Percentiles rank a stretch among this genome's conserved stretches.
phyloP scores from a whole-genome alignment of 1,284 basidiomycete genomes.

The Microbotryum silenes-acaulis region DNA sequence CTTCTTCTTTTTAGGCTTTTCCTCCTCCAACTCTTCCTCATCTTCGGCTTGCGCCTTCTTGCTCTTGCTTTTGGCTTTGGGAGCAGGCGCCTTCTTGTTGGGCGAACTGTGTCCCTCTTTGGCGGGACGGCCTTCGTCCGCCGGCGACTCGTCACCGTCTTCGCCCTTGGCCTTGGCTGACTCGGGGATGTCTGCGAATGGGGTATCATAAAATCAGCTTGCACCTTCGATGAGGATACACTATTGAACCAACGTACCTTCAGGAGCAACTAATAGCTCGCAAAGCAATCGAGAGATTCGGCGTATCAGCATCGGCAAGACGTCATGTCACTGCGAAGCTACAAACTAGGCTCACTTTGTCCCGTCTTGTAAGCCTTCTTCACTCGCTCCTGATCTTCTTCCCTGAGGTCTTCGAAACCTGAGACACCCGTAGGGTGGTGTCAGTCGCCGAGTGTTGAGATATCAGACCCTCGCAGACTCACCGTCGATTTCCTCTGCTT shows the following conservation, averaged over 20 bases:
- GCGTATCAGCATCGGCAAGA: neutral
- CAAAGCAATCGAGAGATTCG: neutral
- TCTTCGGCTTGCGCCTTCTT: slow-evolving; percentile 2
- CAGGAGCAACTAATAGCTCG: neutral
- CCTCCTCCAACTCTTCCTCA: slow-evolving; percentile 5
- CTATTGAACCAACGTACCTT: slow-evolving; percentile 9
- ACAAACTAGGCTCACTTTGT: slow-evolving; percentile 10
- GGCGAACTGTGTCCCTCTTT: slow-evolving; percentile 3
- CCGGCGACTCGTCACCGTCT: slow-evolving; percentile 3
- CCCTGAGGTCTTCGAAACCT: slow-evolving; percentile 29
- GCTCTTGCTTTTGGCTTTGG: neutral
- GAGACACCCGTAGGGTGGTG: neutral
- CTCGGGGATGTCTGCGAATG: slow-evolving; percentile 30
- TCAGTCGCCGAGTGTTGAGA: neutral
- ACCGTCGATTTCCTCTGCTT: slow-evolving; percentile 26
- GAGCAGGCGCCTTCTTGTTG: slow-evolving; percentile 6
- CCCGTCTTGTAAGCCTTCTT: slow-evolving; percentile 23
- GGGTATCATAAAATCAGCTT: too few species aligned
- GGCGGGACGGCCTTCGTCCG: slow-evolving; percentile 10
- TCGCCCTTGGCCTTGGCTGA: slow-evolving; percentile 25
- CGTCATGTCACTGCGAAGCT: too few species aligned
- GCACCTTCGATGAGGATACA: neutral
- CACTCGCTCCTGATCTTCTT: slow-evolving; percentile 31
- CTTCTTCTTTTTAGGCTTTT: slow-evolving; percentile 6
- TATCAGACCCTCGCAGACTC: neutral